Evolutionary conservation across 2,329 filamentous ascomycete species (phyloP), one percentile per base, ranked within the genome.

Genomic region (Cordyceps tenuipes): DNA sequence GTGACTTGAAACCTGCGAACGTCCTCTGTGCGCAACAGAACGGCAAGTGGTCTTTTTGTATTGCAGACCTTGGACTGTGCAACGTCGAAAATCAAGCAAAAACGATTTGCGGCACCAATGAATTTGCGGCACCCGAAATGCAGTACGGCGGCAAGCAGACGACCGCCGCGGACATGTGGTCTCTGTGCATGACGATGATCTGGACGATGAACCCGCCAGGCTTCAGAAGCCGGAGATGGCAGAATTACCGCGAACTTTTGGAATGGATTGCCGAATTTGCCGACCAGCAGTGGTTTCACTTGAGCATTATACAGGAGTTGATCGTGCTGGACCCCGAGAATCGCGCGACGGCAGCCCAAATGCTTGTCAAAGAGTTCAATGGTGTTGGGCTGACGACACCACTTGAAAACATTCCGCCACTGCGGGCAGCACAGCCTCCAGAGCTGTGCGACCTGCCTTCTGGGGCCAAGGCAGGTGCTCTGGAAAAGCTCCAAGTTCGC

Each of bases 311-410:
- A 1, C 53, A 36, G 5, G 53, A 34, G 10, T 6, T 47, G 12
- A 26, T 17, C 53, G 15, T 29, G 7, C 1, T 36, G 6, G 26
- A 47, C 9, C 13, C 17, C 15, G 3, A 9, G 17, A 36, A 39
- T 5, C 53, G 53, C 21, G 53, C 53, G 10, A 36, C 53, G 19
- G 53, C 53, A 15, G 53, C 53, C 3, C 53, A 56, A n/a, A 48
- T 56, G 53, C 53, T 56, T 3, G 13, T 48, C 43, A 36, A 56
- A 5, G 6, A 21, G 19, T 56, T 47, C 29, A 5, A 47, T 29
- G 26, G 26, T 29, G 26, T 29, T 6, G 26, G 26, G 26, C 26
- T 29, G 26, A 29, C 26, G 26, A 29, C 26, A 29, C 26, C 26
- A 3, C 26, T 29, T 29, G 26, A 29, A 29, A 29, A 29, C 6